A percentile compares a stretch with the other conserved stretches of the same genome.
Conservation (phyloP, 768 basidiomycete species). For the Kwoniella dendrophila region DNA sequence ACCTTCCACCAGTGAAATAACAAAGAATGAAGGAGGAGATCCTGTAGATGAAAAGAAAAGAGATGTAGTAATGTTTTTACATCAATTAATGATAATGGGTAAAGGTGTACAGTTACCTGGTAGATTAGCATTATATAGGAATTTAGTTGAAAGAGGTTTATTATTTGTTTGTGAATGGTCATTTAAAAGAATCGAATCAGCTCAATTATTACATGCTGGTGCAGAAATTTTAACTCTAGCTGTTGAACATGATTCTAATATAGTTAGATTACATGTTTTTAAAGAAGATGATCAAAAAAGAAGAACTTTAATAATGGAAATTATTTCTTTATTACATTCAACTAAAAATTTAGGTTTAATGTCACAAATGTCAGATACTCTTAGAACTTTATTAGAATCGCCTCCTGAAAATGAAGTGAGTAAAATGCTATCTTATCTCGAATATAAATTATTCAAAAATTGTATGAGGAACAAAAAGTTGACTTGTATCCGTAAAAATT, state of each 20-base stretch:
- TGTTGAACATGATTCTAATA: slow-evolving; percentile 86
- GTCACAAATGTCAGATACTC: slow-evolving; percentile 83
- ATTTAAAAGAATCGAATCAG: slow-evolving; percentile 66
- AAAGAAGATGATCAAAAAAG: slow-evolving; percentile 68
- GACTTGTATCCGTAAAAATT: not conserved
- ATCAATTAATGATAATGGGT: slow-evolving; percentile 91
- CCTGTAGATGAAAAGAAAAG: slow-evolving; percentile 64
- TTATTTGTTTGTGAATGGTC: slow-evolving; percentile 93
- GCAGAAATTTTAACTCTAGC: slow-evolving; percentile 82
- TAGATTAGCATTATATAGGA: slow-evolving; percentile 80
- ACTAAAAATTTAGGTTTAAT: slow-evolving; percentile 84
- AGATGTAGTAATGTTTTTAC: slow-evolving; percentile 82
- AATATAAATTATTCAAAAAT: not conserved
- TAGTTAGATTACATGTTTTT: slow-evolving; percentile 79
- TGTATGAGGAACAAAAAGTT: not conserved
- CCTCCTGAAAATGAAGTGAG: slow-evolving; percentile 49
- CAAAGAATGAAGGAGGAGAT: not conserved
- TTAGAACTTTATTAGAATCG: slow-evolving; percentile 80
- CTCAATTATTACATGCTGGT: slow-evolving; percentile 72
- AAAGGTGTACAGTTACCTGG: slow-evolving; percentile 92
- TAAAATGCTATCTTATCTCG: not conserved
- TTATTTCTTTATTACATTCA: slow-evolving; percentile 74
- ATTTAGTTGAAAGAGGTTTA: slow-evolving; percentile 82
- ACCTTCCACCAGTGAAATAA: slow-evolving; percentile 1
- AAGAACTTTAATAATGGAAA: slow-evolving; percentile 69